A percentile compares a stretch with the other conserved stretches of the same genome.
Conservation (phyloP, 1,284 basidiomycete species). For the Cryptococcus sp. region DNA sequence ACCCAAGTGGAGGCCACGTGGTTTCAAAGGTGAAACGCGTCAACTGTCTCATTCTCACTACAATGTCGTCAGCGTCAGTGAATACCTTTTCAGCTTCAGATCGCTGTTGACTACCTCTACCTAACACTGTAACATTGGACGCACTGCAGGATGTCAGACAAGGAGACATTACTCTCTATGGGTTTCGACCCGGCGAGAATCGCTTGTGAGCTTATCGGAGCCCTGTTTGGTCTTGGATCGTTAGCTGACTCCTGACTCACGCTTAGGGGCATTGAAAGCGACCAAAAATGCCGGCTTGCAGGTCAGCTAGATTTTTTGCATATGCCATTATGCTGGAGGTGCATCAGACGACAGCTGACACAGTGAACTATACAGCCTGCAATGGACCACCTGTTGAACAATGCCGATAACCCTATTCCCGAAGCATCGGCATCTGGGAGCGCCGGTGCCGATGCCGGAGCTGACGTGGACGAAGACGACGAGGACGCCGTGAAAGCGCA, state of each 20-base stretch:
- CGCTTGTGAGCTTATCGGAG: slow-evolving; percentile 64
- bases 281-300: slow-evolving; percentile 72
- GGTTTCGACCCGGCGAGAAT: slow-evolving; percentile 80
- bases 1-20: no score
- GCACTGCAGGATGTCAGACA: slow-evolving; percentile 58
- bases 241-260: background rate
- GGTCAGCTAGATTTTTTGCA: slow-evolving; percentile 21
- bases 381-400: slow-evolving; percentile 81
- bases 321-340: background rate
- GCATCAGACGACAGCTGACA: background rate
- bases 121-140: background rate
- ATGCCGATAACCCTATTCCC: slow-evolving; percentile 73
- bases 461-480: slow-evolving; percentile 71
- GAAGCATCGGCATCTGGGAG: slow-evolving; percentile 12
- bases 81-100: background rate
- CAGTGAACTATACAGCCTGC: slow-evolving; percentile 63
- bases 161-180: slow-evolving; percentile 79
- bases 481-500: slow-evolving; percentile 60
- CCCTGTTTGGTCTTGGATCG: background rate
- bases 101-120: background rate
- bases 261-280: slow-evolving; percentile 77
- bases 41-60: no score
- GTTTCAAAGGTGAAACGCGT: no score
- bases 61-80: no score
- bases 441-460: slow-evolving; percentile 47